Base-by-base conservation (phyloP, 805 yeast species). In the Tetrapisispora iriomotensis region DNA sequence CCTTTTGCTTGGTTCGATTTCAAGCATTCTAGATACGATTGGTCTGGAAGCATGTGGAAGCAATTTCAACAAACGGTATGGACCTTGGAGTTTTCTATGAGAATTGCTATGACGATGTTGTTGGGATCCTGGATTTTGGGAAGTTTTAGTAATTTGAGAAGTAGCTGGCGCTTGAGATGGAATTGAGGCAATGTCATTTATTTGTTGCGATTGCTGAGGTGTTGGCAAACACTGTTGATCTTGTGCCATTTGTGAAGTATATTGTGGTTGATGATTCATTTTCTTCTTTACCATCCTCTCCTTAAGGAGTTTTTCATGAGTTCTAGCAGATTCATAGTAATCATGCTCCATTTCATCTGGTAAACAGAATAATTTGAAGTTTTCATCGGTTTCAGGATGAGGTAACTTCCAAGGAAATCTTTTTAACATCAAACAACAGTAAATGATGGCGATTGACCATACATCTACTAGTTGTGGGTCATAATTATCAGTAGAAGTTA, bases 351-450 rank as follows among this genome's bases (percentile, higher is more conserved):
- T 68, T 49, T 82, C 88, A 61, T 83, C 92, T 8, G 65, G 68
- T 68, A 71, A 58, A 37, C 76, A 71, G 54, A 72, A 83, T 25
- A 81, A 62, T 45, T 71, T 72, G 58, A 76, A 83, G 51, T 85
- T 78, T 44, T 77, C 76, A 56, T 83, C 94, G 21, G 74, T 58
- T 10, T 65, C 67, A 48, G 72, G 75, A 49, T 74, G 74, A 6
- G 94, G 94, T 1, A 77, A 79, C 57, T 82, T 83, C 94, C 94
- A 83, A 3, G 94, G 94, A 57, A 83, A 83, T 53, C 87, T 70
- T 61, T 82, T 78, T 41, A 83, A 65, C 45, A 84, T 79, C 90
- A 83, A 82, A 61, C 92, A 83, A 61, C 94, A 83, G 54, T 78
- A 83, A 19, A 83, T 82, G 30, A 83, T 83, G 10, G 85, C 94